Conservation (phyloP, 805 yeast species). For the Vanderwaltozyma yarrowii region DNA sequence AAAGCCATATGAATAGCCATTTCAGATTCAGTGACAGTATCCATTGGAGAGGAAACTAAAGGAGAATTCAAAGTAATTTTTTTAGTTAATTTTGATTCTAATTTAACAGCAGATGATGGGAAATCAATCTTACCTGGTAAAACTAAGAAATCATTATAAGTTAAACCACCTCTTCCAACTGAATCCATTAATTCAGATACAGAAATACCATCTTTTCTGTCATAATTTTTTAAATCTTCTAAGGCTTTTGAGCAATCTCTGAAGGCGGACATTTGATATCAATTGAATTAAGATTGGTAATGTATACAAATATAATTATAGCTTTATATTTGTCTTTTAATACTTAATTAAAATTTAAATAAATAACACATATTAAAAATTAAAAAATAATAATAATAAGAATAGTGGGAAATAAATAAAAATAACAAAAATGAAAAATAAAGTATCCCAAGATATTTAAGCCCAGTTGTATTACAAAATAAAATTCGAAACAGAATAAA, state of each 20-base stretch:
- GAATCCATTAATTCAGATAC: conserved; percentile 85
- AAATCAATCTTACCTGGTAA: conserved; percentile 91
- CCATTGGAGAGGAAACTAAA: conserved; percentile 98
- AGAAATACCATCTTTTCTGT: conserved; percentile 74
- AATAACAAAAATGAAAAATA: not conserved
- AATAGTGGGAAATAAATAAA: not conserved
- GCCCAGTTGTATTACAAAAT: conserved; percentile 1
- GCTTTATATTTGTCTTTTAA: too few relatives aligned
- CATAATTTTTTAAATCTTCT: conserved; percentile 53
- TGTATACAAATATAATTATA: too few relatives aligned
- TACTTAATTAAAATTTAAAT: too few relatives aligned
- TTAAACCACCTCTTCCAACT: conserved; percentile 82
- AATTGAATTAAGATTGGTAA: too few relatives aligned
- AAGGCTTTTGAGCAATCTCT: conserved; percentile 52
- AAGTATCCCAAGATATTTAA: conserved; percentile 2
- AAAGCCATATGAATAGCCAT: conserved; percentile 99
- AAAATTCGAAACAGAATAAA: not conserved
- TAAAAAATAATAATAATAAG: too few relatives aligned
- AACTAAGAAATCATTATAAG: conserved; percentile 92
- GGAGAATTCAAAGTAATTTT: conserved; percentile 88
- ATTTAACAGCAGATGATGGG: conserved; percentile 65
- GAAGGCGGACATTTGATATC: conserved; percentile 9
- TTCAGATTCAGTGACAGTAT: conserved; percentile 92
- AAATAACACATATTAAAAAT: too few relatives aligned
- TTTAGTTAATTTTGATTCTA: conserved; percentile 85